A percentile compares a stretch with the other conserved stretches of the same genome.
phyloP scores from a whole-genome alignment of 2,329 filamentous ascomycete genomes.

The Podosphaera xanthii region DNA sequence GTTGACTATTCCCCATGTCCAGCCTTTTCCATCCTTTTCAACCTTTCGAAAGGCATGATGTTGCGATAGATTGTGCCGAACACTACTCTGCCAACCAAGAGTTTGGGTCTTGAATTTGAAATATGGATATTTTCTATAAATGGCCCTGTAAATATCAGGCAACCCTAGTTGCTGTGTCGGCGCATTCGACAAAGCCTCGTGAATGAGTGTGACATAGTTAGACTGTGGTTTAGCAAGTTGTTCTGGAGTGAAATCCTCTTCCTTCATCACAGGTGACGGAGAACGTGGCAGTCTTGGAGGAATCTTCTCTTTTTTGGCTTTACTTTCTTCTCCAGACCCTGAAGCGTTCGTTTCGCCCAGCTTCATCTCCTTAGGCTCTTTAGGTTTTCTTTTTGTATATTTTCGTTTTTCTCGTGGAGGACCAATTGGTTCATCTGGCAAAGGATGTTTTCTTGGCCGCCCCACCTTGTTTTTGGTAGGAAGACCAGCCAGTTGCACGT shows the following conservation, averaged over 20 bases:
- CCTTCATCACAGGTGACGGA: constrained; percentile 29
- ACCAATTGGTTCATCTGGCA: constrained; percentile 30
- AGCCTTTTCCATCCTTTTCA: constrained; percentile 30
- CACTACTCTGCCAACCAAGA: constrained; percentile 36
- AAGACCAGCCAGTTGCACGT: constrained; percentile 1
- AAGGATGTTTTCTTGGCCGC: constrained; percentile 38
- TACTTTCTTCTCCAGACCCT: constrained; percentile 27
- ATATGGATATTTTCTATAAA: constrained; percentile 32
- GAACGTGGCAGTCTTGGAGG: constrained; percentile 18
- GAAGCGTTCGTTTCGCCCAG: constrained; percentile 25
- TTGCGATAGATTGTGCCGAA: constrained; percentile 37
- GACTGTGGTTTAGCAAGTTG: constrained; percentile 41
- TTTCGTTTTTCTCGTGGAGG: constrained; percentile 38
- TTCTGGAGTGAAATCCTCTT: constrained; percentile 40
- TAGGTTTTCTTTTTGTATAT: constrained; percentile 38
- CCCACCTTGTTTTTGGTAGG: constrained; percentile 38
- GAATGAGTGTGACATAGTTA: constrained; percentile 35
- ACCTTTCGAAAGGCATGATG: constrained; percentile 31
- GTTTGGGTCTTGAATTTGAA: constrained; percentile 30
- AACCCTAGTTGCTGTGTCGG: constrained; percentile 27
- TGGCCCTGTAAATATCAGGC: constrained; percentile 35
- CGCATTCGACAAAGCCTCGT: constrained; percentile 29
- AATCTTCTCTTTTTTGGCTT: constrained; percentile 34
- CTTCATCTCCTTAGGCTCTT: constrained; percentile 26
- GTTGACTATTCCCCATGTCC: constrained; percentile 29